Evolutionary conservation across 768 basidiomycete species (phyloP), one percentile per base, ranked within the genome.

Genomic region (Boletus rex-veris): DNA sequence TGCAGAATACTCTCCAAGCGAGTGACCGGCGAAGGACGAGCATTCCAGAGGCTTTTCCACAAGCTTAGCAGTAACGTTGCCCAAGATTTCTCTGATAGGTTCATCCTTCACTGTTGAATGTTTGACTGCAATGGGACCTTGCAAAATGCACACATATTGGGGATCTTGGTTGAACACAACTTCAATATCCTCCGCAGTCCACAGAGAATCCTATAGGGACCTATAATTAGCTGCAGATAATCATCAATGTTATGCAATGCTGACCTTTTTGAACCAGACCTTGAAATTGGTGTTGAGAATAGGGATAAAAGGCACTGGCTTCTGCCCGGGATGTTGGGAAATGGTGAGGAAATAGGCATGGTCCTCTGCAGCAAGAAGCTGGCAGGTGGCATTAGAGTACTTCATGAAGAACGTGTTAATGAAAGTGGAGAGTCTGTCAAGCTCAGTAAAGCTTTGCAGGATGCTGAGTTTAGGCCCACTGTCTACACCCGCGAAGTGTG

Each of bases 181-280:
- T 57, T 98, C 97, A 59, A 98, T 94, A 69, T 99, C 97, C 72
- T 98, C 96, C 3, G 93, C 90, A 38, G 90, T 90, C 95, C 96
- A 98, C 11, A 98, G 83, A 7, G 96, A 98, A 70, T 98, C 96
- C 90, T 92, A 60, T 19, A 47, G 4, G 15, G 12, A 58, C 10
- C 19, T 30, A 51, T 24, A 21, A 49, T 69, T 26, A 61, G 56
- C 57, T 46, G 40, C 11, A 31, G 53, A 1, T 8, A 21, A 48
- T 46, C 5, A 24, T 47, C 43, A 19, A 45, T 18, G 52, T 43
- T 9, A 5, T n/a, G 14, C 6, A 30, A 35, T 40, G 58, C 78
- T 38, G 56, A 90, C 92, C 88, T 99, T 99, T 82, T 99, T 98
- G 78, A 99, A 98, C 97, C 97, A 99, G 47, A 98, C 94, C 69